Percentiles rank a stretch among this genome's conserved stretches.
Evolutionary conservation across 495 filamentous ascomycete genomes (phyloP).

Genomic region (Daldinia vernicosa): DNA sequence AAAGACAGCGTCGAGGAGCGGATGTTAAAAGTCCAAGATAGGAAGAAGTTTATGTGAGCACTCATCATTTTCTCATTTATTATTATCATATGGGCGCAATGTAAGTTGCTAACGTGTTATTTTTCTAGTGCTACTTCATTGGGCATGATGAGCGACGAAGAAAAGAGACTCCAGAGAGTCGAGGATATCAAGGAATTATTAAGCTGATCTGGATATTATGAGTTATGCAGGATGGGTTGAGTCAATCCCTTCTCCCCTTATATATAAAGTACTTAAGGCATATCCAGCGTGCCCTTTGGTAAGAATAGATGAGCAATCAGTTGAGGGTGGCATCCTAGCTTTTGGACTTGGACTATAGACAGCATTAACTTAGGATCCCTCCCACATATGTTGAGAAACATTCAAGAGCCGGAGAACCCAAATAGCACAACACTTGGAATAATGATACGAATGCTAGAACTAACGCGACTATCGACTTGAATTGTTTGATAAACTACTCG

Average conservation of each 20-base stretch:
- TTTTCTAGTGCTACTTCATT: conserved; percentile 80
- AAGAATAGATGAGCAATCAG: neutral
- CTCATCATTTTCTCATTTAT: conserved; percentile 13
- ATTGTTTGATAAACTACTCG: conserved; percentile 34
- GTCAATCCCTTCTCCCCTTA: neutral
- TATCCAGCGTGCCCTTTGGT: neutral
- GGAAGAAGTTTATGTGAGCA: conserved; percentile 93
- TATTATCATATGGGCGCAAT: neutral
- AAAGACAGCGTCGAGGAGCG: conserved; percentile 91
- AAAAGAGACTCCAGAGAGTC: conserved; percentile 87
- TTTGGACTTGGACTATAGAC: neutral
- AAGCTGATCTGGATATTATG: conserved; percentile 58
- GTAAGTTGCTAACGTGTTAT: conserved; percentile 11
- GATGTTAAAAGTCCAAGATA: conserved; percentile 92
- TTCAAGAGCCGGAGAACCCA: neutral
- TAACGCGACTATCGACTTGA: neutral
- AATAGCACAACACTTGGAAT: neutral
- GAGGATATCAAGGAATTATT: conserved; percentile 95
- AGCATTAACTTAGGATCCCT: neutral
- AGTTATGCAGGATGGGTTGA: neutral
- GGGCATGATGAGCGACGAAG: conserved; percentile 93
- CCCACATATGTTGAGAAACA: neutral
- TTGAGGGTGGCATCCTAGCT: neutral
- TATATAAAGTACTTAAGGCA: neutral
- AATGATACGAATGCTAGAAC: neutral